Conservation (phyloP, 2,329 filamentous ascomycete species). For the Pseudopyricularia cyperi region DNA sequence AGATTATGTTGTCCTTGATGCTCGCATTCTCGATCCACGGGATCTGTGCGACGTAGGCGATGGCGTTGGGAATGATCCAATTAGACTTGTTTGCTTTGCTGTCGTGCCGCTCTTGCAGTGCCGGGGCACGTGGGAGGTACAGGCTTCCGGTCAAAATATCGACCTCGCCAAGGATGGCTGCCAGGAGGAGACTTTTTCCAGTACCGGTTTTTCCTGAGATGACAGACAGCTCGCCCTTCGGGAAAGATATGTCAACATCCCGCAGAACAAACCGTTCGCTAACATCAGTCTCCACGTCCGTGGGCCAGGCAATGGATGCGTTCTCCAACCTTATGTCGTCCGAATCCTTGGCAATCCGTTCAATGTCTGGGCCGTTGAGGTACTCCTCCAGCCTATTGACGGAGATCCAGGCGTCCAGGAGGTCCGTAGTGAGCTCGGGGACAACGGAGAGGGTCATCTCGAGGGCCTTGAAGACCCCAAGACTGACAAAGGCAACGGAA, state of each 20-base stretch:
- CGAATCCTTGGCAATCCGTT: constrained; percentile 37
- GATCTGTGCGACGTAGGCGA: constrained; percentile 67
- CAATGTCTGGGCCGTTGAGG: constrained; percentile 52
- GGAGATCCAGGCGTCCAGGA: constrained; percentile 62
- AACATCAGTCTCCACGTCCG: constrained; percentile 43
- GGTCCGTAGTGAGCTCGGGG: constrained; percentile 59
- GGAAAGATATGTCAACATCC: constrained; percentile 54
- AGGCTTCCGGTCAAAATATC: constrained; percentile 54
- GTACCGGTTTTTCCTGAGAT: constrained; percentile 67
- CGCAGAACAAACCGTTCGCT: constrained; percentile 51
- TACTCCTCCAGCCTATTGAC: constrained; percentile 60
- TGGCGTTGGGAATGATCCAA: constrained; percentile 56
- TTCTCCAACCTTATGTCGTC: constrained; percentile 51
- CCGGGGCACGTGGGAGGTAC: constrained; percentile 35
- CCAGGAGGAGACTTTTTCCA: constrained; percentile 64
- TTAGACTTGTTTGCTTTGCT: constrained; percentile 46
- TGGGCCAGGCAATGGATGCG: constrained; percentile 63
- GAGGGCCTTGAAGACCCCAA: constrained; percentile 61
- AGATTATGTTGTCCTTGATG: constrained; percentile 66
- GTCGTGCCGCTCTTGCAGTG: constrained; percentile 44
- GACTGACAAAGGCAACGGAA: constrained; percentile 67
- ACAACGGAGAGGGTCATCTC: constrained; percentile 59
- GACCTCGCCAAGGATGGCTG: constrained; percentile 62
- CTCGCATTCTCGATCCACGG: constrained; percentile 79
- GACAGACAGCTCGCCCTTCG: constrained; percentile 54